Percentiles rank a stretch among this genome's conserved stretches.
Conservation (phyloP, 2,329 filamentous ascomycete species). For the Cadophora gregata region DNA sequence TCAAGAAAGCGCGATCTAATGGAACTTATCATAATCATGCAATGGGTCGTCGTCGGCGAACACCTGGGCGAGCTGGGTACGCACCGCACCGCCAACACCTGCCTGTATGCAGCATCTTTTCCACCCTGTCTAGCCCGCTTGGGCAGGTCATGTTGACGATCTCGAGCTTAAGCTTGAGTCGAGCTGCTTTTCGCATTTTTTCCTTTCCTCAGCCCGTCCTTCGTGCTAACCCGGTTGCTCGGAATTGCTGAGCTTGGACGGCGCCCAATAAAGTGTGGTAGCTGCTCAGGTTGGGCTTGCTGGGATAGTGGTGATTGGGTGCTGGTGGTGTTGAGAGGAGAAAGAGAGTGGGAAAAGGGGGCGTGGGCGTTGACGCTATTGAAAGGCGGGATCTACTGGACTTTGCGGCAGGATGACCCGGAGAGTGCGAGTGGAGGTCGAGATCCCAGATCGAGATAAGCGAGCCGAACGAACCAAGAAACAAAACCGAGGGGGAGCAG, state of each 20-base stretch:
- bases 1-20: no score
- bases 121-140: not conserved
- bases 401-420: not conserved
- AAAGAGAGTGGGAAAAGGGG: not conserved
- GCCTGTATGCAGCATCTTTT: not conserved
- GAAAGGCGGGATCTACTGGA: slow-evolving; percentile 1
- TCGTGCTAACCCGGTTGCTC: not conserved
- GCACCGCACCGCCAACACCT: not conserved
- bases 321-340: not conserved
- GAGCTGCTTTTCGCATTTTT: not conserved
- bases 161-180: not conserved
- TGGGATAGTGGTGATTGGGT: not conserved
- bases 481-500: slow-evolving; percentile 6
- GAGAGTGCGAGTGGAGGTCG: slow-evolving; percentile 4
- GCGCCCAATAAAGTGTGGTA: not conserved
- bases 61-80: not conserved
- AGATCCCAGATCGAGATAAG: not conserved
- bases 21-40: no score
- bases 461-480: not conserved
- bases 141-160: not conserved
- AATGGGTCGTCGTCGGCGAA: slow-evolving; percentile 1
- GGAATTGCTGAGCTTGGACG: slow-evolving; percentile 7
- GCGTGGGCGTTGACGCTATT: slow-evolving; percentile 4
- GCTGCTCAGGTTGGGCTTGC: not conserved
- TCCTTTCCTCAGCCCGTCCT: not conserved